Evolutionary conservation across 257 asterid genomes (phyloP), one percentile per base, ranked within the genome.

Genomic region (Fraxinus cuspidata): DNA sequence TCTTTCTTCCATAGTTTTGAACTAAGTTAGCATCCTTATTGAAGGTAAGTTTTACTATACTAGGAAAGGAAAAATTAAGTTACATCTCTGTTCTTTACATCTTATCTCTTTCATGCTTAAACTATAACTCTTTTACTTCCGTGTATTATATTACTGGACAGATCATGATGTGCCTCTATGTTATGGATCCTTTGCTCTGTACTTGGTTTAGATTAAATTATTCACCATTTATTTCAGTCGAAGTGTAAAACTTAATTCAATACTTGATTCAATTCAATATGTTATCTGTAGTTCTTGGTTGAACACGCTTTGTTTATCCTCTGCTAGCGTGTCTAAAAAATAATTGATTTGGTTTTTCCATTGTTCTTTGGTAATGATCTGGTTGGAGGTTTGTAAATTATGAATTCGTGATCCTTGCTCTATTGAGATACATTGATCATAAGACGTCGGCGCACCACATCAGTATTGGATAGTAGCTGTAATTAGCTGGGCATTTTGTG

Each of bases 31-130:
- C 56, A 47, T 47, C 21, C 5, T 47, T 47, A 15, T 44, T 44
- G 53, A 44, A 12, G 53, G 13, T 13, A 44, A 44, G 56, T 3
- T 47, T 47, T 47, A 15, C 56, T 53, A 19, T 23, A 10, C 18
- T 60, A 60, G 67, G 67, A 60, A 60, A 23, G 67, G 67, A 60
- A 60, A 60, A 60, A 23, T 60, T 9, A 9, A 60, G n/a, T 60
- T 60, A 60, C 32, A n/a, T 18, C 25, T 47, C 27, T 56, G 65
- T 56, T 56, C 27, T 18, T 16, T 53, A 16, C 25, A 58, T 12
- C 15, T 60, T 21, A 23, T 60, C 2, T 60, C 16, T 6, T 18
- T 53, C 64, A 53, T n/a, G 25, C 64, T 18, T 53, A 53, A 19
- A 53, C 27, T 53, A 11, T 4, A 47, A 15, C n/a, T 47, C 51